These are phyloP conservation scores for Panaeolus papilionaceus DNA, from an alignment of 768 basidiomycete species.

Conservation along the genomic window DNA sequence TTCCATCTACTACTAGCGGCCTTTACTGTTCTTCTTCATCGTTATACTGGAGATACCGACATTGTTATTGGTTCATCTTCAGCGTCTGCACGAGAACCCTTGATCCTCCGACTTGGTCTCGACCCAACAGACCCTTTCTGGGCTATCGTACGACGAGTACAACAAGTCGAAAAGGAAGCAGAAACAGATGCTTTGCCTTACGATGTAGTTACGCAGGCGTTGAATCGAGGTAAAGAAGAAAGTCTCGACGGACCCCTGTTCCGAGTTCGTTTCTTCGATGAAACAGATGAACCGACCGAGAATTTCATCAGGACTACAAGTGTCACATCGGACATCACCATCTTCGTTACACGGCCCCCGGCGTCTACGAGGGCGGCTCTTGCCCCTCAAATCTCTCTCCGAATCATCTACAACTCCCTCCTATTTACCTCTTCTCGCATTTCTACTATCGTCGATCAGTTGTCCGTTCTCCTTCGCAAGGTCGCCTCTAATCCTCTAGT, in stretches of 20 bases:
- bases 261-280: conserved; percentile 96
- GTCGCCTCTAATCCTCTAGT: conserved; percentile 71
- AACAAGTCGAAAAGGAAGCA: conserved; percentile 84
- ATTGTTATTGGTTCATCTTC: conserved; percentile 91
- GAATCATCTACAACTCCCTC: conserved; percentile 93
- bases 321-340: conserved; percentile 89
- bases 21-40: conserved; percentile 88
- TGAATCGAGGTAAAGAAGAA: conserved; percentile 72
- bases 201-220: conserved; percentile 71
- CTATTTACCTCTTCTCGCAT: conserved; percentile 86
- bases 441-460: conserved; percentile 81
- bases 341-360: conserved; percentile 82
- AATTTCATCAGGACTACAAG: conserved; percentile 81
- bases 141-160: conserved; percentile 85
- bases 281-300: conserved; percentile 76
- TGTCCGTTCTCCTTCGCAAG: conserved; percentile 77
- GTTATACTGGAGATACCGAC: conserved; percentile 96
- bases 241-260: conserved; percentile 73
- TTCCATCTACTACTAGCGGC: conserved; percentile 94
- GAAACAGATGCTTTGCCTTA: conserved; percentile 84
- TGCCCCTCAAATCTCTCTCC: conserved; percentile 77
- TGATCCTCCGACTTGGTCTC: conserved; percentile 83
- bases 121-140: conserved; percentile 90
- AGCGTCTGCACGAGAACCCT: conserved; percentile 72
- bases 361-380: conserved; percentile 72